phyloP scores from a whole-genome alignment of 1,139 yeast genomes.

The Pichia sp. region DNA sequence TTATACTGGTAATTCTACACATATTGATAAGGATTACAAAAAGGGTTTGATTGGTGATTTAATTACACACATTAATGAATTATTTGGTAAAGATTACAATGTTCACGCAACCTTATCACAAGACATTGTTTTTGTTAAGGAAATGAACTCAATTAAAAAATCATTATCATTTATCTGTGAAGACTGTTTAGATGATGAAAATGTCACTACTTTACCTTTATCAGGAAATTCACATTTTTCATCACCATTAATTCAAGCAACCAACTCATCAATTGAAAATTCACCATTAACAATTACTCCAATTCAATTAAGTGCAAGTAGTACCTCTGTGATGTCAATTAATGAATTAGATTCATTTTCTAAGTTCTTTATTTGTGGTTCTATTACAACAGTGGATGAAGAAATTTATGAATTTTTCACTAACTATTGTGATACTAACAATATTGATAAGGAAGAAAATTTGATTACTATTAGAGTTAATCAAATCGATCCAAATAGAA shows the following conservation, averaged over 20 bases:
- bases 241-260: conserved; percentile 21
- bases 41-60: conserved; percentile 73
- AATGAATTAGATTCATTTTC: conserved; percentile 24
- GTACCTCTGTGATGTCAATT: background rate
- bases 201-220: conserved; percentile 11
- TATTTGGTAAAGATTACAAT: conserved; percentile 50
- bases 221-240: conserved; percentile 20
- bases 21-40: conserved; percentile 62
- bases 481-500: conserved; percentile 33
- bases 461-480: conserved; percentile 65
- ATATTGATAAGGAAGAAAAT: conserved; percentile 30
- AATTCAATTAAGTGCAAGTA: background rate
- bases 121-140: conserved; percentile 63
- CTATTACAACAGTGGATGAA: conserved; percentile 64
- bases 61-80: conserved; percentile 76
- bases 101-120: conserved; percentile 75
- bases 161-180: conserved; percentile 44
- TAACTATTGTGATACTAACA: conserved; percentile 15
- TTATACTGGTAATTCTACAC: conserved; percentile 55
- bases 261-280: conserved; percentile 9
- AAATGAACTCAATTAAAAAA: conserved; percentile 43
- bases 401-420: conserved; percentile 59
- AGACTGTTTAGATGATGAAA: conserved; percentile 15
- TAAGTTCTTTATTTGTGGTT: conserved; percentile 57
- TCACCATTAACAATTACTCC: background rate